Evolutionary conservation across 176 grass and related monocot genomes (phyloP), one percentile per base, ranked within the genome.

Genomic region (Oryza meridionalis): DNA sequence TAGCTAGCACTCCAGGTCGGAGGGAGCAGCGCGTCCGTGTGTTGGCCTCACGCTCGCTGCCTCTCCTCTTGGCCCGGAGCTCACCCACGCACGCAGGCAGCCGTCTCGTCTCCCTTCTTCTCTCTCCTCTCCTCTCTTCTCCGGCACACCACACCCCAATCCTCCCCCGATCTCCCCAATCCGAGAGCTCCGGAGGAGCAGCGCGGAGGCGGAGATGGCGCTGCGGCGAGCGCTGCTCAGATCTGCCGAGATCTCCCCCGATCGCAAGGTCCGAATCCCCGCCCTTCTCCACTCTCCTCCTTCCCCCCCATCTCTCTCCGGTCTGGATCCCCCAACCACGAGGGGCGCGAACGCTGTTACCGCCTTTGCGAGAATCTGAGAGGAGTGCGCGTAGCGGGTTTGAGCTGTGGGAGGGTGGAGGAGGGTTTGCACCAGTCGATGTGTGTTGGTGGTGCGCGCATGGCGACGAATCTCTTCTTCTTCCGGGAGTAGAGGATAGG

Each of bases 151-250:
- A 22, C 55, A 61, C 53, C 16, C 53, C 16, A 4, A 21, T 58
- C 19, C 31, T 8, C 55, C 77, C 46, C 74, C 69, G 61, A 67
- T 69, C 75, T 79, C 26, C 76, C 84, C 80, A 70, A 76, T 80
- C 84, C 80, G 64, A 42, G 78, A 67, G 72, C 62, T 61, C 69
- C 69, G 74, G 27, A 62, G 72, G 38, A 42, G 59, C 45, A 32
- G 73, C 3, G 47, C 70, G 77, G 78, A 72, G 75, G 75, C 84
- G 80, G 89, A 44, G 76, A 90, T 90, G 89, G 84, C 84, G 89
- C 80, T 90, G 84, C 80, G 89, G 66, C 75, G 89, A 64, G 84
- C 89, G 80, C 80, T 90, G 8, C 76, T 90, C 50, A 90, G 75
- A 83, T 90, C 84, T 22, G 40, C 63, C n/a, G 88, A 79, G 79